These are phyloP conservation scores for Candida labiduridarum DNA, from an alignment of 1,139 yeast genomes.

Conservation along the genomic window DNA sequence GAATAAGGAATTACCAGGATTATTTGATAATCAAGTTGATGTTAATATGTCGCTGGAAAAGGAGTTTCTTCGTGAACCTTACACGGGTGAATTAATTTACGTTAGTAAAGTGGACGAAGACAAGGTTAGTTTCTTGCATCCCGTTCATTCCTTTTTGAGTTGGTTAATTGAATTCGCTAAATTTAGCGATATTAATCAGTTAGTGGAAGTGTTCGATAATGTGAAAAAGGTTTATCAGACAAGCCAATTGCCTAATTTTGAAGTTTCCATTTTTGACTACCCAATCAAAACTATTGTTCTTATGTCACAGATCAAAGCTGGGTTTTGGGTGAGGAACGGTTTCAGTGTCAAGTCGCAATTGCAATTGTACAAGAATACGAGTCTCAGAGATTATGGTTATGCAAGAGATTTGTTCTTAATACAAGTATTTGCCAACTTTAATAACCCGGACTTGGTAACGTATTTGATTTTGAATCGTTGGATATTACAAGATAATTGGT, in stretches of 20 bases:
- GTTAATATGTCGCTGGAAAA: slow-evolving; percentile 22
- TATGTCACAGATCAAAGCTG: slow-evolving; percentile 58
- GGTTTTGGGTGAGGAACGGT: slow-evolving; percentile 63
- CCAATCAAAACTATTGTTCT: slow-evolving; percentile 71
- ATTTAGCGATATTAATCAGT: slow-evolving; percentile 24
- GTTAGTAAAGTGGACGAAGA: slow-evolving; percentile 36
- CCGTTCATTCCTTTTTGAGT: slow-evolving; percentile 72
- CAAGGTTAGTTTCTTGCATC: slow-evolving; percentile 75
- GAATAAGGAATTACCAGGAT: slow-evolving; percentile 29
- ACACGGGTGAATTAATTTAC: slow-evolving; percentile 25
- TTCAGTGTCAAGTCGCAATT: slow-evolving; percentile 77
- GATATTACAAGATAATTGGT: slow-evolving; percentile 62
- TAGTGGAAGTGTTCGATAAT: slow-evolving; percentile 21
- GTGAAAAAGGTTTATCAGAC: neutral
- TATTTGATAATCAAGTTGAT: slow-evolving; percentile 33
- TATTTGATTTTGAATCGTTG: slow-evolving; percentile 69
- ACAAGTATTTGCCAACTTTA: slow-evolving; percentile 65
- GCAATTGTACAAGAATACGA: slow-evolving; percentile 78
- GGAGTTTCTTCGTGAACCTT: slow-evolving; percentile 23
- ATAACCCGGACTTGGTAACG: slow-evolving; percentile 59
- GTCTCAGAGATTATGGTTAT: slow-evolving; percentile 81
- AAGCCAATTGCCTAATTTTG: slow-evolving; percentile 11
- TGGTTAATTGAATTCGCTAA: slow-evolving; percentile 65
- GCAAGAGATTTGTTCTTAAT: slow-evolving; percentile 73
- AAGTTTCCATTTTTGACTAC: slow-evolving; percentile 59